Base-by-base conservation (phyloP, 1,284 basidiomycete species). In the Pseudozyma sp. region DNA sequence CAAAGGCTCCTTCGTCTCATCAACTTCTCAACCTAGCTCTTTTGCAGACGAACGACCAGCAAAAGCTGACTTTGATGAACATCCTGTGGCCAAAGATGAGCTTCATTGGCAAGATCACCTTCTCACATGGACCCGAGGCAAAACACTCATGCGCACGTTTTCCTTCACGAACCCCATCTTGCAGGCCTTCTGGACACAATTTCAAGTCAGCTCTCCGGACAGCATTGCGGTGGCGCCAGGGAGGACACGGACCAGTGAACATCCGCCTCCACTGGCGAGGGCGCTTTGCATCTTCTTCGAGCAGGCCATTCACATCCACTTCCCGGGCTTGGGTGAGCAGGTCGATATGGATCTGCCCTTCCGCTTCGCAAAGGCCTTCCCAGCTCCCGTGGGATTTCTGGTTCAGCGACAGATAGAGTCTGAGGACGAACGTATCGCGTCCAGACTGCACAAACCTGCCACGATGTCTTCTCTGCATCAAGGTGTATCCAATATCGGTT, bases 201-300 rank as follows among this genome's bases (percentile, higher is more conserved):
- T 81, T n/a, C 56, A 69, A 38, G 53, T 72, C 36, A 65, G 47
- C 42, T 63, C 69, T 2, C 49, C 56, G n/a, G 54, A 66, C 57
- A 40, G 42, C 25, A 68, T 76, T 14, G 59, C 76, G 18, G 39
- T 59, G 7, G 77, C 74, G 0, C 65, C 67, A 12, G 63, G 59
- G 9, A 75, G 51, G 57, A 36, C 21, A 19, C 60, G 56, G n/a
- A 12, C 36, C 10, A 43, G 57, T 10, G 49, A 34, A 1, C 13
- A 47, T 9, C 9, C 44, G 21, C 21, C 49, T 25, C 45, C 55
- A 34, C 49, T 52, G 8, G 52, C 52, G 13, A 57, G 50, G 19
- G 79, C 79, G 7, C 61, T 82, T 18, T 83, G 80, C 61, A 60
- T 83, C 47, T 73, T 78, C 52, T 72, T 83, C 39, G 75, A 76